These are phyloP conservation scores for Sclerospora graminicola DNA, from an alignment of 352 stramenopile genomes.

Conservation along the genomic window DNA sequence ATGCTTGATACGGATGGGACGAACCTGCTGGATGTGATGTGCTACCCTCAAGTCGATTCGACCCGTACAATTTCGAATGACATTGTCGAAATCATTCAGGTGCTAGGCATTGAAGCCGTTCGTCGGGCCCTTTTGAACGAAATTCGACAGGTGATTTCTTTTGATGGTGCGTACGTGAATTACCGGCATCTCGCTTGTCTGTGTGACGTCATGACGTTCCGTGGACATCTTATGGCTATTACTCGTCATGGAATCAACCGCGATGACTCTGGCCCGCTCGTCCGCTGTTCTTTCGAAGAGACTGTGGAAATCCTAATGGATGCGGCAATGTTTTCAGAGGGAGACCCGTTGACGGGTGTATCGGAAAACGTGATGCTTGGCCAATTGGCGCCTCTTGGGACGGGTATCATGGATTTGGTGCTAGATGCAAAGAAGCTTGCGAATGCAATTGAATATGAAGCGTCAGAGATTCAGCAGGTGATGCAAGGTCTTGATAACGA, in stretches of 20 bases:
- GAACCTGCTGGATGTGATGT: slow-evolving; percentile 97
- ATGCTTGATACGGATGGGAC: slow-evolving; percentile 99
- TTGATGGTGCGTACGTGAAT: slow-evolving; percentile 99
- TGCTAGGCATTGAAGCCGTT: slow-evolving; percentile 89
- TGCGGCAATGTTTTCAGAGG: slow-evolving; percentile 95
- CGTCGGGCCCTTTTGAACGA: slow-evolving; percentile 90
- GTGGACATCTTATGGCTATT: slow-evolving; percentile 95
- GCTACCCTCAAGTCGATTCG: slow-evolving; percentile 94
- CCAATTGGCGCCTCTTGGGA: slow-evolving; percentile 93
- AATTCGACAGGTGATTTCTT: slow-evolving; percentile 97
- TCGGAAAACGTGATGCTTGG: slow-evolving; percentile 99
- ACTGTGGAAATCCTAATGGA: slow-evolving; percentile 99
- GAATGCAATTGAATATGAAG: slow-evolving; percentile 95
- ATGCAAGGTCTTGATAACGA: slow-evolving; percentile 89
- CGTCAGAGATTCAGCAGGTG: slow-evolving; percentile 86
- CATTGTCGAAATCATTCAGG: slow-evolving; percentile 98
- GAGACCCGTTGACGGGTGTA: slow-evolving; percentile 95
- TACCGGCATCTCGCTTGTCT: slow-evolving; percentile 98
- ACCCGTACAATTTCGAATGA: slow-evolving; percentile 98
- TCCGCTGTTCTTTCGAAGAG: slow-evolving; percentile 98
- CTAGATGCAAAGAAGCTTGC: slow-evolving; percentile 97
- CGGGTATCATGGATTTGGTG: slow-evolving; percentile 95
- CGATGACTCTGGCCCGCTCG: slow-evolving; percentile 95
- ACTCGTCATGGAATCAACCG: slow-evolving; percentile 99
- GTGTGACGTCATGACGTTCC: slow-evolving; percentile 99